Conservation (phyloP, 2,329 filamentous ascomycete genomes). For the Fusarium protoensiforme region DNA sequence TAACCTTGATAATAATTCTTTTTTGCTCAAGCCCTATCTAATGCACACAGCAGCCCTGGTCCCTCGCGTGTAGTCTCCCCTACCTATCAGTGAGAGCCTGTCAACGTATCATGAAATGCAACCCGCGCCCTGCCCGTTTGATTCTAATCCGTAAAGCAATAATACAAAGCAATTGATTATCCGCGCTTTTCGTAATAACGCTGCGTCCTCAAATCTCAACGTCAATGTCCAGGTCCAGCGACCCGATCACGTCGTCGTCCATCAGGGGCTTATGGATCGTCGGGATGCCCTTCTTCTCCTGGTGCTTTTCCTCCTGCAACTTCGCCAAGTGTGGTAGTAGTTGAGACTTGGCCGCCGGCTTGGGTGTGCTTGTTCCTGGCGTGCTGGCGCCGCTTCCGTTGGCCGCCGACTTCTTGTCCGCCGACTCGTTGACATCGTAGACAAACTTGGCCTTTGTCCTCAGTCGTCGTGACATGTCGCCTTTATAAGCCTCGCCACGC, state of each 20-base stretch:
- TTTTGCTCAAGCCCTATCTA: slow-evolving; percentile 16
- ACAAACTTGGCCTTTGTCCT: slow-evolving; percentile 76
- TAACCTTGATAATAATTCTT: background rate
- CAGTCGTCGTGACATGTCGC: slow-evolving; percentile 70
- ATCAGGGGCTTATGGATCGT: slow-evolving; percentile 82
- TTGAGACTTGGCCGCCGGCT: slow-evolving; percentile 53
- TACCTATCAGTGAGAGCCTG: background rate
- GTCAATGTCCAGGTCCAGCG: slow-evolving; percentile 90
- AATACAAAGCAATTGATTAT: background rate
- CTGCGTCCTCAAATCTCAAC: slow-evolving; percentile 75
- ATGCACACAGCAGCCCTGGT: background rate
- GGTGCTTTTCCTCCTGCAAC: slow-evolving; percentile 63
- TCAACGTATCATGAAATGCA: slow-evolving; percentile 10
- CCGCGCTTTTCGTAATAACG: slow-evolving; percentile 15
- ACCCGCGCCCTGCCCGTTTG: slow-evolving; percentile 3
- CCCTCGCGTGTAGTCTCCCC: background rate
- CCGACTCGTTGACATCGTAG: slow-evolving; percentile 67
- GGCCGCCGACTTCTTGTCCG: slow-evolving; percentile 60
- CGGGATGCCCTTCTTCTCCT: slow-evolving; percentile 69
- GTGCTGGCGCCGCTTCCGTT: slow-evolving; percentile 62
- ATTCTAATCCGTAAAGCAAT: slow-evolving; percentile 15
- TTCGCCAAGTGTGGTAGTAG: slow-evolving; percentile 65
- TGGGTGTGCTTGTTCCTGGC: slow-evolving; percentile 65
- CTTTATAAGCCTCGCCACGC: slow-evolving; percentile 70
- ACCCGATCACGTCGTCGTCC: slow-evolving; percentile 93